Evolutionary conservation across 805 yeast genomes (phyloP).

Genomic region (Lipomyces sp.): DNA sequence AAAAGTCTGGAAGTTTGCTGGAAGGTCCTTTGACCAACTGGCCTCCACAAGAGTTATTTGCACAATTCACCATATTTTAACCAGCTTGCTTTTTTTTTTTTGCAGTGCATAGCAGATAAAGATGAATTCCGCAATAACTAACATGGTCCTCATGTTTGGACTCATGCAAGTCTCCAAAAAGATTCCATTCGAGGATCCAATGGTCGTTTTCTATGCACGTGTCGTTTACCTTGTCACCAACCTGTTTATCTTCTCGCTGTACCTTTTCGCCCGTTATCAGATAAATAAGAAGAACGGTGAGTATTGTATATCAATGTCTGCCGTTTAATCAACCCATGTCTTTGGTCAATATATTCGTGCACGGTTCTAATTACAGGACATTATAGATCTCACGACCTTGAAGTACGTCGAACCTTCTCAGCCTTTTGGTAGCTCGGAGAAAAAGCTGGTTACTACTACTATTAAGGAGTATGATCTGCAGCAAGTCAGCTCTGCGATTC

Average conservation of each 20-base stretch:
- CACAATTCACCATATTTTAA: neutral
- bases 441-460: conserved; percentile 82
- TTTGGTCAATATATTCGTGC: neutral
- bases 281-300: conserved; percentile 72
- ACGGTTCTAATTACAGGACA: neutral
- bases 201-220: conserved; percentile 73
- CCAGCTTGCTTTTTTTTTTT: neutral
- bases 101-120: neutral
- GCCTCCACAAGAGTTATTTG: neutral
- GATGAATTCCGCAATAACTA: conserved; percentile 89
- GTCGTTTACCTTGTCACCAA: conserved; percentile 71
- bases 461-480: conserved; percentile 92
- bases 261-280: conserved; percentile 63
- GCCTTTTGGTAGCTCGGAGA: conserved; percentile 76
- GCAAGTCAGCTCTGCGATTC: conserved; percentile 75
- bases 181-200: conserved; percentile 86
- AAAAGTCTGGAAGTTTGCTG: neutral
- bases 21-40: neutral
- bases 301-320: conserved; percentile 15
- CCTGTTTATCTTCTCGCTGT: conserved; percentile 64
- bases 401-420: conserved; percentile 88
- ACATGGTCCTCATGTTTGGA: conserved; percentile 87
- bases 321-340: too few relatives aligned
- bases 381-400: conserved; percentile 73
- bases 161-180: conserved; percentile 94